Percentiles rank a stretch among this genome's conserved stretches.
Conservation (phyloP, 352 stramenopile species). For the Phytopythium oedochilum region DNA sequence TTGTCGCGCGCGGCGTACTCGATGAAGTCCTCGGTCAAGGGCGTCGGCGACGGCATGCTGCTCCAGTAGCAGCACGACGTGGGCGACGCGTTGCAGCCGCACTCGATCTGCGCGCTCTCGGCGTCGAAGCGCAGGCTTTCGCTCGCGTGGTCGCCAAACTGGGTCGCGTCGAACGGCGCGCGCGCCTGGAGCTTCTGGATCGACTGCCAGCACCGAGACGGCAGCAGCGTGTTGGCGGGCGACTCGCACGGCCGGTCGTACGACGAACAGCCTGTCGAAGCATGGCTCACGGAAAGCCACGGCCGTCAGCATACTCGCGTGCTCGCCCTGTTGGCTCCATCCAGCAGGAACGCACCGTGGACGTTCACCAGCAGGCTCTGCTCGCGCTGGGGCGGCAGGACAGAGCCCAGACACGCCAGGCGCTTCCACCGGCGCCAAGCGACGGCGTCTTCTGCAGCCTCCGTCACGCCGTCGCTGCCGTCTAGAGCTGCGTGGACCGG, state of each 20-base stretch:
- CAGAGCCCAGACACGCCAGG: conserved; percentile 9
- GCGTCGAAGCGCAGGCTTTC: background rate
- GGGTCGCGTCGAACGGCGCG: conserved; percentile 2
- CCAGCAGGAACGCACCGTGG: conserved; percentile 3
- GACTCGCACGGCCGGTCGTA: conserved; percentile 47
- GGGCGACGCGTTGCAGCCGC: conserved; percentile 38
- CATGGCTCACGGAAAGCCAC: too few relatives aligned
- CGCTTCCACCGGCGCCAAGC: conserved; percentile 9
- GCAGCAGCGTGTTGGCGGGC: conserved; percentile 57
- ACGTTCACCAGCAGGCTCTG: conserved; percentile 9
- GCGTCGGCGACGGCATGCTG: conserved; percentile 63
- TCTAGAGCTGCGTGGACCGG: background rate
- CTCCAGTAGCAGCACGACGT: conserved; percentile 79
- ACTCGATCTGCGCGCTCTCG: conserved; percentile 15
- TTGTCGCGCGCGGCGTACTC: conserved; percentile 57
- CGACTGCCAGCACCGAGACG: conserved; percentile 61
- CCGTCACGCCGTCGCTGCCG: background rate
- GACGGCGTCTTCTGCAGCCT: background rate
- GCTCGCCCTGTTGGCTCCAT: too few relatives aligned
- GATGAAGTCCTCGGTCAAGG: conserved; percentile 65
- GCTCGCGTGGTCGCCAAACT: background rate
- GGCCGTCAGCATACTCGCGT: too few relatives aligned
- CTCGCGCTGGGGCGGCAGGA: background rate
- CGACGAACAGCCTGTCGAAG: conserved; percentile 36
- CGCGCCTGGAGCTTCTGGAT: conserved; percentile 35